phyloP scores from a whole-genome alignment of 1,284 basidiomycete species.

The Tylopilus orsonianus region DNA sequence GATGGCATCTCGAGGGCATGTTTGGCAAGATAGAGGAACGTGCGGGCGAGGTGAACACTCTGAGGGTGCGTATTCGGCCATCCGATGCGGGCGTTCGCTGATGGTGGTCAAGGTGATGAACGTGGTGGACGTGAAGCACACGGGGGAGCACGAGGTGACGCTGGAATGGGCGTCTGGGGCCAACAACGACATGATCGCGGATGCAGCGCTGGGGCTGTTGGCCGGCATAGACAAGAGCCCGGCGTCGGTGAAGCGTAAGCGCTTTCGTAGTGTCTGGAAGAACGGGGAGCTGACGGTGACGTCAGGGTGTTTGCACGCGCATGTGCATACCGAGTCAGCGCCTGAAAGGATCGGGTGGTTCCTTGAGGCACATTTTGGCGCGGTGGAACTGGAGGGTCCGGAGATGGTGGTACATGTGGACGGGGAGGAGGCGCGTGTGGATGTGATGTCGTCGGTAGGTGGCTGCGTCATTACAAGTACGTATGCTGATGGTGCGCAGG shows the following conservation, averaged over 20 bases:
- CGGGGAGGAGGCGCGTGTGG: conserved; percentile 71
- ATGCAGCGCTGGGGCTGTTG: conserved; percentile 90
- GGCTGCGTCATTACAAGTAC: not conserved
- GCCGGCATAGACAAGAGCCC: conserved; percentile 91
- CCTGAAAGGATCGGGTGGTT: conserved; percentile 82
- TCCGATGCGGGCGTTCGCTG: not conserved
- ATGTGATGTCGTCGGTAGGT: conserved; percentile 63
- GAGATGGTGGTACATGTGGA: conserved; percentile 74
- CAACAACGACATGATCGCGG: conserved; percentile 97
- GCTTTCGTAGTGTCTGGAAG: no score
- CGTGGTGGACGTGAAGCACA: conserved; percentile 83
- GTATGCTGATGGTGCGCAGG: conserved; percentile 41
- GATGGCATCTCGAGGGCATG: conserved; percentile 98
- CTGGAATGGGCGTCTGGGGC: conserved; percentile 94
- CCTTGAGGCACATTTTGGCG: conserved; percentile 91
- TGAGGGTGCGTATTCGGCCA: conserved; percentile 55
- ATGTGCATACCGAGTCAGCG: conserved; percentile 9
- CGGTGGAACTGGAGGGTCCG: conserved; percentile 67
- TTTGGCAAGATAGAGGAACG: conserved; percentile 90
- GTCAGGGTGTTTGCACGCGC: conserved; percentile 10
- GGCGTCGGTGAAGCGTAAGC: conserved; percentile 86
- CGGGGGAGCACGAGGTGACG: conserved; percentile 73
- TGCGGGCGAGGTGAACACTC: conserved; percentile 68
- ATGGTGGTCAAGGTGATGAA: conserved; percentile 69
- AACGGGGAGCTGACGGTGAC: no score